These are phyloP conservation scores for Cladosporium halotolerans DNA, from an alignment of 2,329 filamentous ascomycete species.

Conservation along the genomic window DNA sequence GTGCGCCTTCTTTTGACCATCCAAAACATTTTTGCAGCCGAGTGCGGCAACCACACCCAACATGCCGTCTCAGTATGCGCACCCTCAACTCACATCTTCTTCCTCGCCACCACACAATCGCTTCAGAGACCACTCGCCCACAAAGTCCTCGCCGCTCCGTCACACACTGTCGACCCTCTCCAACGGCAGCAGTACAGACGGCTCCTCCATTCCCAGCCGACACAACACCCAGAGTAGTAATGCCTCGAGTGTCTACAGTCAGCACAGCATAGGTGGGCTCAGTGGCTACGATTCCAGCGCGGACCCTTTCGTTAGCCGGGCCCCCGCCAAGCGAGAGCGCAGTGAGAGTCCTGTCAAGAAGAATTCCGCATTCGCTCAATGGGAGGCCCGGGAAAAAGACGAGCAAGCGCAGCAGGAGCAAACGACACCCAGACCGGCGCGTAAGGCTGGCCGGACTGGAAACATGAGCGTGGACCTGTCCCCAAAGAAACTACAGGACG, in stretches of 20 bases:
- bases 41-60: slow-evolving; percentile 8
- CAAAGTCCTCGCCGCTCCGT: slow-evolving; percentile 29
- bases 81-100: slow-evolving; percentile 19
- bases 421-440: slow-evolving; percentile 7
- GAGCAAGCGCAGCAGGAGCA: slow-evolving; percentile 17
- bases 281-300: slow-evolving; percentile 21
- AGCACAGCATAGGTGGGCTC: slow-evolving; percentile 16
- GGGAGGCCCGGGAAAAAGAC: slow-evolving; percentile 23
- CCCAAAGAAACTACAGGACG: slow-evolving; percentile 27
- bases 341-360: slow-evolving; percentile 32
- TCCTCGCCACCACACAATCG: slow-evolving; percentile 29
- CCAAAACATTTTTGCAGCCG: not conserved
- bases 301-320: slow-evolving; percentile 27
- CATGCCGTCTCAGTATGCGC: slow-evolving; percentile 10
- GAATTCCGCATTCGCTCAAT: slow-evolving; percentile 26
- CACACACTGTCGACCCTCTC: slow-evolving; percentile 30
- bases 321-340: slow-evolving; percentile 27
- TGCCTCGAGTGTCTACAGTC: slow-evolving; percentile 24
- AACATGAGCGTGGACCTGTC: slow-evolving; percentile 13
- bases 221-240: slow-evolving; percentile 26
- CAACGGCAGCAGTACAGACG: slow-evolving; percentile 28
- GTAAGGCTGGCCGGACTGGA: slow-evolving; percentile 6
- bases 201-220: slow-evolving; percentile 22
- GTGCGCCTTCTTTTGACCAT: not conserved
- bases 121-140: slow-evolving; percentile 28